Evolutionary conservation across 2,329 filamentous ascomycete genomes (phyloP).

Genomic region (Septoria petroselini): DNA sequence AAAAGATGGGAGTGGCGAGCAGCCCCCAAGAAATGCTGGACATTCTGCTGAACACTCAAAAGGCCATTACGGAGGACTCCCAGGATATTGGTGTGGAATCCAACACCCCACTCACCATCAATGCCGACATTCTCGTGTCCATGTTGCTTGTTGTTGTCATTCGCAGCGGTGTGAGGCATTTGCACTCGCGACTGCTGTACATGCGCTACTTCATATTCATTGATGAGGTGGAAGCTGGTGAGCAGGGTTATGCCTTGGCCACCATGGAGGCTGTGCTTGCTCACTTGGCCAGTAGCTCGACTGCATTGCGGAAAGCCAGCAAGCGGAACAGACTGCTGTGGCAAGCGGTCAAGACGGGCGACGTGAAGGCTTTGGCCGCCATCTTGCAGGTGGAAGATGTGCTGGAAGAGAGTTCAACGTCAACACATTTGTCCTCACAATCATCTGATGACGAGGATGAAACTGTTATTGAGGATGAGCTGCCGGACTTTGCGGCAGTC

Average conservation of each 20-base stretch:
- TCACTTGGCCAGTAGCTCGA: slow-evolving; percentile 80
- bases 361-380: slow-evolving; percentile 68
- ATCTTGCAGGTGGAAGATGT: slow-evolving; percentile 66
- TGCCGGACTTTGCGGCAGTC: slow-evolving; percentile 37
- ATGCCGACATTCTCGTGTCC: slow-evolving; percentile 91
- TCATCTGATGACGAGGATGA: slow-evolving; percentile 26
- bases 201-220: slow-evolving; percentile 98
- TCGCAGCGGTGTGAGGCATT: slow-evolving; percentile 77
- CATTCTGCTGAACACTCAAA: slow-evolving; percentile 74
- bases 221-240: slow-evolving; percentile 93
- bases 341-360: slow-evolving; percentile 78
- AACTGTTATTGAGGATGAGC: too few relatives aligned
- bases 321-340: slow-evolving; percentile 81
- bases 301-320: slow-evolving; percentile 77
- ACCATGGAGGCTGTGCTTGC: slow-evolving; percentile 92
- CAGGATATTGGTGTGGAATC: slow-evolving; percentile 30
- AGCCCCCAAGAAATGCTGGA: slow-evolving; percentile 89
- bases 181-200: slow-evolving; percentile 86
- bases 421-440: slow-evolving; percentile 22
- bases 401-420: slow-evolving; percentile 17
- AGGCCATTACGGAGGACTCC: slow-evolving; percentile 64
- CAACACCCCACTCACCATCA: slow-evolving; percentile 60
- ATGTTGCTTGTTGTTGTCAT: slow-evolving; percentile 90
- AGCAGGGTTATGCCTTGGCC: slow-evolving; percentile 92
- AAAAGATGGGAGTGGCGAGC: slow-evolving; percentile 72